Conservation (phyloP, 148 eudicot genomes). For the Camellia sinensis region DNA sequence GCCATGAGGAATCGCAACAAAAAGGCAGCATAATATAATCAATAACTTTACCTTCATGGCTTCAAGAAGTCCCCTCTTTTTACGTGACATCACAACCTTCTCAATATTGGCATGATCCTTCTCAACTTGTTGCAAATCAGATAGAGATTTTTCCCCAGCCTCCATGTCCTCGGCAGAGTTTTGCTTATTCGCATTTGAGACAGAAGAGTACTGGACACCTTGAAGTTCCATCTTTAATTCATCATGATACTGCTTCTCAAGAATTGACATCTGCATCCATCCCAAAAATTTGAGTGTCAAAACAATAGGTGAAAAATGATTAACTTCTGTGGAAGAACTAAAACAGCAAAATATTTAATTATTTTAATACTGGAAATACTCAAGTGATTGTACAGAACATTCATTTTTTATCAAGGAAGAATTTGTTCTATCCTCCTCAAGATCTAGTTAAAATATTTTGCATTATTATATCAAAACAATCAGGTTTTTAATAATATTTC, state of each 20-base stretch:
- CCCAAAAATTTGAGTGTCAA: constrained; percentile 4
- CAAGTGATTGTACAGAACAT: no score
- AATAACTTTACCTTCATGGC: constrained; percentile 49
- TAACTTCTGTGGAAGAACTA: no score
- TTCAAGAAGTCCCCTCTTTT: constrained; percentile 42
- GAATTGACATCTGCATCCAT: constrained; percentile 47
- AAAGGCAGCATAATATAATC: neutral
- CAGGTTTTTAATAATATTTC: neutral
- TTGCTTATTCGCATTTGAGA: constrained; percentile 11
- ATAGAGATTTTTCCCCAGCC: constrained; percentile 25
- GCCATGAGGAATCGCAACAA: neutral
- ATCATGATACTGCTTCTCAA: constrained; percentile 58
- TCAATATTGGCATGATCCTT: constrained; percentile 47
- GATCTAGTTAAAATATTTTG: neutral
- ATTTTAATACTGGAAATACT: no score
- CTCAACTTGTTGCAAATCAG: constrained; percentile 29
- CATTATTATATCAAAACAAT: neutral
- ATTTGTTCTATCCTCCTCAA: neutral
- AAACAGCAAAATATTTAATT: no score
- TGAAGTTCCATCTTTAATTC: constrained; percentile 66
- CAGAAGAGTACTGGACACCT: constrained; percentile 28
- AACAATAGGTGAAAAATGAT: neutral
- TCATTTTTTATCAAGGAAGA: no score
- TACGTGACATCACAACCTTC: constrained; percentile 53
- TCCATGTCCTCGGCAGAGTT: constrained; percentile 23